Evolutionary conservation across 2,329 filamentous ascomycete species (phyloP), one percentile per base, ranked within the genome.

Genomic region (Stenocarpella maydis): DNA sequence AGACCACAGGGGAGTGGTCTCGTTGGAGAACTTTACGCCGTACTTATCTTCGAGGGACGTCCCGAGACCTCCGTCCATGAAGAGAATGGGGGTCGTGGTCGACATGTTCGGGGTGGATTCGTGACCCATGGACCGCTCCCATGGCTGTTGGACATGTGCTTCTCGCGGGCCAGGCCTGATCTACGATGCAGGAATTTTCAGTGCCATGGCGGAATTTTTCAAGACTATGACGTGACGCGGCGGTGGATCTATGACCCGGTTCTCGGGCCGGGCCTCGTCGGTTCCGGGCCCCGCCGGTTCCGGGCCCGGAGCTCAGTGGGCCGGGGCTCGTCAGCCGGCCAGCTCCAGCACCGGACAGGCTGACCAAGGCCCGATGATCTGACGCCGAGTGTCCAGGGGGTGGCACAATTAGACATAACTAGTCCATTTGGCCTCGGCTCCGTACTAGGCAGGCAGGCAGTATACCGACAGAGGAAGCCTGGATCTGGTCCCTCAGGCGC

Each of bases 1-100:
- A 0, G 90, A 91, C 90, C 90, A 92, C 47, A 92, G 84, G 0
- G 90, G 90, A 10, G 83, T 86, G 14, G 78, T 80, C 45, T 80
- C 75, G 34, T 80, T 77, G 64, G 80, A 79, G 76, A 92, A 92
- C 17, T 76, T 80, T 70, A 86, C 75, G 67, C 78, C 77, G 76
- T 90, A 87, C 34, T 84, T 79, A 70, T 89, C 85, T 74, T 90
- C 85, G 3, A 92, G 87, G 0, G 88, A 87, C 3, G 90, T 92
- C 41, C 90, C 90, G 26, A 92, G 84, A 9, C 90, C 90, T 65
- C 90, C 90, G 75, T 92, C 90, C 47, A 92, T 84, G 60, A 92
- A 79, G 71, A 83, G 78, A 70, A 86, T 75, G 71, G 74, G 78
- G 12, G 47, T 69, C 31, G 31, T 41, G 14, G 39, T 2, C 14